A percentile compares a stretch with the other conserved stretches of the same genome.
phyloP scores from a whole-genome alignment of 257 asterid genomes.

The Nicotiana sylvestris region DNA sequence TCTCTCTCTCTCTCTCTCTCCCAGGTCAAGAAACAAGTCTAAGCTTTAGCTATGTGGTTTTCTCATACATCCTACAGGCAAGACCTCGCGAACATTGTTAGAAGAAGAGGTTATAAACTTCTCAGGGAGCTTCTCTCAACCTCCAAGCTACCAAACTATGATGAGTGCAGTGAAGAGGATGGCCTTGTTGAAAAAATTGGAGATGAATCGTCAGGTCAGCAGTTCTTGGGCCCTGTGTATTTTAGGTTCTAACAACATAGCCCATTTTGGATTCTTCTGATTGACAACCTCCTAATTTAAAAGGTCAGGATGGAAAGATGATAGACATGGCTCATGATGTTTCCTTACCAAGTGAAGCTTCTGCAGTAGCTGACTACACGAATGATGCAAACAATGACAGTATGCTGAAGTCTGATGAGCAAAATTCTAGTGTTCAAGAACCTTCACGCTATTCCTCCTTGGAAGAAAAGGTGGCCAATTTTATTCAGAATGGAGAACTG shows the following conservation, averaged over 20 bases:
- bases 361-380: background rate
- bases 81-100: constrained; percentile 84
- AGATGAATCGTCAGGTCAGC: constrained; percentile 30
- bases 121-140: constrained; percentile 55
- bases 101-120: constrained; percentile 87
- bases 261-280: background rate
- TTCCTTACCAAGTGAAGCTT: constrained; percentile 10
- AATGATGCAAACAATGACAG: background rate
- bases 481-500: constrained; percentile 66
- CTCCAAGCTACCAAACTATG: constrained; percentile 13
- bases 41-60: background rate
- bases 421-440: constrained; percentile 4
- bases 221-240: background rate
- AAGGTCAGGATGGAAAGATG: constrained; percentile 57
- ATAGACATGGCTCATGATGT: constrained; percentile 26
- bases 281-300: constrained; percentile 34
- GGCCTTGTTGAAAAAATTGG: constrained; percentile 29
- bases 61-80: constrained; percentile 32
- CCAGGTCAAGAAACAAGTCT: background rate
- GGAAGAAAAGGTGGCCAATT: constrained; percentile 36
- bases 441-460: constrained; percentile 20
- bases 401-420: constrained; percentile 4
- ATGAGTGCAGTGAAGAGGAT: constrained; percentile 22
- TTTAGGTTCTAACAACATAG: constrained; percentile 11
- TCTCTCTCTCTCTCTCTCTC: too few relatives aligned